Conservation (phyloP, 495 filamentous ascomycete genomes). For the Margaritispora aquatica region DNA sequence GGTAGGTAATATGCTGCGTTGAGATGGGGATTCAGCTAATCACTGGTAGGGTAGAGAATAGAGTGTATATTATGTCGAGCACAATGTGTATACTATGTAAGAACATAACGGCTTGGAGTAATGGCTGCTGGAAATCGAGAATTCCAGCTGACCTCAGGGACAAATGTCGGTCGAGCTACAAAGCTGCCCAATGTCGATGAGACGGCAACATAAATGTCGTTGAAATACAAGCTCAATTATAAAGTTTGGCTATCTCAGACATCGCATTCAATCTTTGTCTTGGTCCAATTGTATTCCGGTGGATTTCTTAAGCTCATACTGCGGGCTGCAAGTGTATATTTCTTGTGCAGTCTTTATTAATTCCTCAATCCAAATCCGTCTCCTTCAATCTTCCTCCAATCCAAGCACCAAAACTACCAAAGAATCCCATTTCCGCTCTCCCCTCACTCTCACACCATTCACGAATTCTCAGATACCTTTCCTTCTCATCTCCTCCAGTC, state of each 20-base stretch:
- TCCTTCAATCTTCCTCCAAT: conserved; percentile 14
- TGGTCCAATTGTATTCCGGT: no score
- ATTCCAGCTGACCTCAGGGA: no score
- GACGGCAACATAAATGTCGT: no score
- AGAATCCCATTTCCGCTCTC: conserved; percentile 31
- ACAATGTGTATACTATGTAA: background rate
- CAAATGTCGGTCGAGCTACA: background rate
- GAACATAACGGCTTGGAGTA: background rate
- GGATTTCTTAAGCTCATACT: no score
- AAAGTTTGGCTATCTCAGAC: no score
- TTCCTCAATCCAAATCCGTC: background rate
- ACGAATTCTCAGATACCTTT: conserved; percentile 38
- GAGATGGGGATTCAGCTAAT: background rate
- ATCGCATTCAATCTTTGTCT: no score
- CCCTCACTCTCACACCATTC: conserved; percentile 33
- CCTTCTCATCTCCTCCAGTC: conserved; percentile 23
- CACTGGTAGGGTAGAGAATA: background rate
- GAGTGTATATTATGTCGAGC: background rate
- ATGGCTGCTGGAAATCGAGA: no score
- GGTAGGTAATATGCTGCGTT: background rate
- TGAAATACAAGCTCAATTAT: no score
- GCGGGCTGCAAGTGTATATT: no score
- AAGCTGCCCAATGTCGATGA: background rate
- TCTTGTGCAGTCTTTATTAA: no score
- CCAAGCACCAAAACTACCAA: conserved; percentile 37